Percentiles rank a stretch among this genome's conserved stretches.
Conservation (phyloP, 495 filamentous ascomycete genomes). For the Penicillium coprophilum region DNA sequence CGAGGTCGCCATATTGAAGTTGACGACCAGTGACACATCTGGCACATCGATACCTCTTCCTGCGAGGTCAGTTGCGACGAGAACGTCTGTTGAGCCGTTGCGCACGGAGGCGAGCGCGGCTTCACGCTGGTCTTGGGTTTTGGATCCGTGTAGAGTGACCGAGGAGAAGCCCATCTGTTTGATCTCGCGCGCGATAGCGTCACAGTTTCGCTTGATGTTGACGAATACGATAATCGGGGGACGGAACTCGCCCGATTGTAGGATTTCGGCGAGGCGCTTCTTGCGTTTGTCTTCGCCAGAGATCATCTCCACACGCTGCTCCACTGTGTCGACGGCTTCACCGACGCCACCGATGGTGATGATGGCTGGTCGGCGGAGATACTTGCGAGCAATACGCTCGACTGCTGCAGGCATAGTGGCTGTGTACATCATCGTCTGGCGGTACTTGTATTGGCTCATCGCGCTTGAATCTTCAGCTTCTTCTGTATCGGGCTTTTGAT, state of each 20-base stretch:
- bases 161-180: slow-evolving; percentile 90
- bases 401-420: slow-evolving; percentile 95
- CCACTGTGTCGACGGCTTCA: slow-evolving; percentile 98
- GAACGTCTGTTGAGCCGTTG: slow-evolving; percentile 72
- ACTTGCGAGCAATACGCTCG: slow-evolving; percentile 94
- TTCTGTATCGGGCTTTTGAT: slow-evolving; percentile 95
- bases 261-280: slow-evolving; percentile 90
- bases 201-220: slow-evolving; percentile 99
- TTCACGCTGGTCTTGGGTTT: slow-evolving; percentile 97
- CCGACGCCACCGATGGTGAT: slow-evolving; percentile 93
- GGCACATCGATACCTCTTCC: slow-evolving; percentile 98
- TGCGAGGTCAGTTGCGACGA: slow-evolving; percentile 97
- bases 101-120: slow-evolving; percentile 86
- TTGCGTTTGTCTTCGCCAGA: slow-evolving; percentile 94
- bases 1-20: slow-evolving; percentile 96
- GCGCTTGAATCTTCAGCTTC: slow-evolving; percentile 83
- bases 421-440: slow-evolving; percentile 99
- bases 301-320: slow-evolving; percentile 94
- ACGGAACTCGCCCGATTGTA: slow-evolving; percentile 78
- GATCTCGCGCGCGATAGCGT: slow-evolving; percentile 92
- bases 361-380: slow-evolving; percentile 88
- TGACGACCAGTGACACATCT: slow-evolving; percentile 90
- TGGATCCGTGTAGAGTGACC: slow-evolving; percentile 90
- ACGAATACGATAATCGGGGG: slow-evolving; percentile 98
- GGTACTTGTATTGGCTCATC: slow-evolving; percentile 85